A percentile compares a stretch with the other conserved stretches of the same genome.
These are phyloP conservation scores for Rosa hybrid DNA, from an alignment of 331 rosid species.

Conservation along the genomic window DNA sequence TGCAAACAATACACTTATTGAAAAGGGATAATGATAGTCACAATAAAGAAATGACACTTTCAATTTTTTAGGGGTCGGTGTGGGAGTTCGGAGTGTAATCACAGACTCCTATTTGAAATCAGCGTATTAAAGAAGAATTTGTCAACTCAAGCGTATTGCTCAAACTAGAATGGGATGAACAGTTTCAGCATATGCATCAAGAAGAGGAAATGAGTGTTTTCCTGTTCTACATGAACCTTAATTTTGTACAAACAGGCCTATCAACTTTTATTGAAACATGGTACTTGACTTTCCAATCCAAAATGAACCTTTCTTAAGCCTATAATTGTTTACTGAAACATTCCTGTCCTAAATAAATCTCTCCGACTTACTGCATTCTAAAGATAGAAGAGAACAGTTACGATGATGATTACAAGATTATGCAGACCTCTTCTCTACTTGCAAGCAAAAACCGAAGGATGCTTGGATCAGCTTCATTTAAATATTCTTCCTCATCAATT, in stretches of 20 bases:
- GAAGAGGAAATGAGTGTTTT: not conserved
- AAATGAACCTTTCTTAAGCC: not conserved
- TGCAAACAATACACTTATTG: not conserved
- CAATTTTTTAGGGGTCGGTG: not conserved
- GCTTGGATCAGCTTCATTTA: conserved; percentile 86
- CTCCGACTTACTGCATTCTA: not conserved
- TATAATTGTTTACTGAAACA: not conserved
- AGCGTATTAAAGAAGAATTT: not conserved
- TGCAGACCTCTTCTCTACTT: conserved; percentile 84
- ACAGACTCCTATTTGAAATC: not conserved
- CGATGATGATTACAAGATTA: not conserved
- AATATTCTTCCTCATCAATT: conserved; percentile 75
- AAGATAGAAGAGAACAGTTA: not conserved
- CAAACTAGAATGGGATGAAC: not conserved
- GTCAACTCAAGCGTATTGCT: not conserved
- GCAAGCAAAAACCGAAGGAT: conserved; percentile 90
- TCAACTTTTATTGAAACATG: not conserved
- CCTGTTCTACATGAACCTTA: not conserved
- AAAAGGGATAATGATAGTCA: not conserved
- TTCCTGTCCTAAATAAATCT: conserved; percentile 1
- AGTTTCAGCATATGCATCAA: conserved; percentile 1
- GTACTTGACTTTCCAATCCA: not conserved
- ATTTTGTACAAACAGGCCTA: not conserved
- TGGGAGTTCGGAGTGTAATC: not conserved
- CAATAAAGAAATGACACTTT: not conserved